Base-by-base conservation (phyloP, 106 monocot species). In the Allium cepa region DNA sequence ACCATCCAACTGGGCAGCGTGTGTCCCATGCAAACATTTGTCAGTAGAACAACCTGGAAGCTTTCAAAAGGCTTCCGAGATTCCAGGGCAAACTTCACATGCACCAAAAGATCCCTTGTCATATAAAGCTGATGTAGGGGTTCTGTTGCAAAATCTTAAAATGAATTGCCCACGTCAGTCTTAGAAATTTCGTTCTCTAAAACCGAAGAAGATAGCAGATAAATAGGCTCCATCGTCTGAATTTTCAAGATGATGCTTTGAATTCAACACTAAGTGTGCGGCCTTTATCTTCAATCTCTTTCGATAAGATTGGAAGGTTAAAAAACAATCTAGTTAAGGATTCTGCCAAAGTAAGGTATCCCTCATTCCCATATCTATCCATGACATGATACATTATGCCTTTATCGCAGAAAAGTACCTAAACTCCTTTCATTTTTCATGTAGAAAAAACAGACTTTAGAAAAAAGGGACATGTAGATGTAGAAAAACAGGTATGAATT, bases 321-420 rank as follows among this genome's bases (percentile, higher is more conserved):
- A 80, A 52, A 68, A 59, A n/a, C 67, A 76, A 73, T 69, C 47
- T 87, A 16, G 47, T 55, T 12, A 83, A 78, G 49, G 7, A 53
- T 69, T 71, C 48, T 65, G 66, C 13, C 36, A 84, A 76, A 65
- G 87, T 83, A n/a, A 78, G 83, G 87, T 87, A 78, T 13, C 64
- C 46, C 57, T 8, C 1, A 50, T 64, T 36, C 12, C 9, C 4
- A 48, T 46, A 57, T 11, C 18, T 66, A 22, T 66, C 22, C 2
- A 13, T 2, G 59, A 17, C 3, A 59, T 15, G 36, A 36, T 36
- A 36, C 36, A 36, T 1, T 36, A 36, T 36, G 36, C 36, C 36
- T 36, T 36, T 36, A 36, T 36, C 3, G 36, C 5, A 36, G 36
- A 36, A 36, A 36, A 36, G 36, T 36, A 36, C 36, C 5, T 0